These are phyloP conservation scores for Sporothrix brunneoviolacea DNA, from an alignment of 2,329 filamentous ascomycete genomes.

Conservation along the genomic window DNA sequence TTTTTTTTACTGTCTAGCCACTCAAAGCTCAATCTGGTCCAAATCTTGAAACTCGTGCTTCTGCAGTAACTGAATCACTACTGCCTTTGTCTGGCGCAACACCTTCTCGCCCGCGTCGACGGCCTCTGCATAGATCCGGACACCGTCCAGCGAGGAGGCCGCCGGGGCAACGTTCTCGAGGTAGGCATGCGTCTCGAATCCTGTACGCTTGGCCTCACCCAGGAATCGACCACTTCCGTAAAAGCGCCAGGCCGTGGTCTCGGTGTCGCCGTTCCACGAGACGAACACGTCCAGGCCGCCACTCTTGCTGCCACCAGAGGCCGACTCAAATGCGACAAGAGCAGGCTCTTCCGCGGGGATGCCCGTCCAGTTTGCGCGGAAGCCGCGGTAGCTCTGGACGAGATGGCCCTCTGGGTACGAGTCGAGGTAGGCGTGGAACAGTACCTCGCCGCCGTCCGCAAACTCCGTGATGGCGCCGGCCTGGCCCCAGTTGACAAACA, in stretches of 20 bases:
- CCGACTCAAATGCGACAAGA: slow-evolving; percentile 16
- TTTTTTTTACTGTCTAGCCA: too few relatives aligned
- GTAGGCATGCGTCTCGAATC: background rate
- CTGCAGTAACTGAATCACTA: background rate
- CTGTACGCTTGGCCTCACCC: background rate
- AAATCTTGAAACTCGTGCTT: background rate
- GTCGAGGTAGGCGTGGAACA: slow-evolving; percentile 29
- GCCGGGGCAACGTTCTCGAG: background rate
- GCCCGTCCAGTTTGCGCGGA: slow-evolving; percentile 23
- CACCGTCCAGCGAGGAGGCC: background rate
- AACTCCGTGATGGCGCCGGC: slow-evolving; percentile 41
- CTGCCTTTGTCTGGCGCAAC: background rate
- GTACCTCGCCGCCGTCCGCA: slow-evolving; percentile 29
- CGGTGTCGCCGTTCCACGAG: slow-evolving; percentile 28
- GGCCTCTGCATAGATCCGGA: background rate
- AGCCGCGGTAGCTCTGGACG: slow-evolving; percentile 21
- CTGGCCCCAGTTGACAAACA: slow-evolving; percentile 40
- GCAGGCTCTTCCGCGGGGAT: slow-evolving; percentile 21
- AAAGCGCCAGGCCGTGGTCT: slow-evolving; percentile 22
- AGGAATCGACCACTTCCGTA: background rate
- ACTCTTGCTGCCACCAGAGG: background rate
- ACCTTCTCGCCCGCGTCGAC: background rate
- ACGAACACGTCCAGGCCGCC: slow-evolving; percentile 17
- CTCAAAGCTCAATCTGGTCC: background rate
- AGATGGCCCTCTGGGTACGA: slow-evolving; percentile 24